Conservation (phyloP, 192 early-diverging fungal genomes). For the Borealophlyctis nickersoniae region DNA sequence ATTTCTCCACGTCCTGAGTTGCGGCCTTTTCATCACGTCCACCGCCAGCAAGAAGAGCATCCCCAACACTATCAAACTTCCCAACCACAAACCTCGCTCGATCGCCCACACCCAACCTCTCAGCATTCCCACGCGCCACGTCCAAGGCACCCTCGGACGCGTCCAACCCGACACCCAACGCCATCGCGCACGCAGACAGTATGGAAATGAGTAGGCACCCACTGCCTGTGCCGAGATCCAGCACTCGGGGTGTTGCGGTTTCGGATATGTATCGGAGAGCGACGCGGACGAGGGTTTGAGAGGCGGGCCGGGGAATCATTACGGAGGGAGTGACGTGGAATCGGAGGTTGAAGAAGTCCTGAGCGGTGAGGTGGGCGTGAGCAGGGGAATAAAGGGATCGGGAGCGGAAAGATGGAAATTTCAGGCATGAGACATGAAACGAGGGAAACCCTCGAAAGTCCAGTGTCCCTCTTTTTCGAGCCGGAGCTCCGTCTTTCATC, state of each 20-base stretch:
- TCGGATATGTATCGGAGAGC: slow-evolving; percentile 21
- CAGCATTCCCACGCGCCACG: slow-evolving; percentile 7
- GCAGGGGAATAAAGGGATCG: slow-evolving; percentile 9
- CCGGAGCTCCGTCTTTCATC: no score
- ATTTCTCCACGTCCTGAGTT: no score
- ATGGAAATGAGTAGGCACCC: slow-evolving; percentile 67
- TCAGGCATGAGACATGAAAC: no score
- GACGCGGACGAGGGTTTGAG: slow-evolving; percentile 62
- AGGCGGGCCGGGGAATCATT: slow-evolving; percentile 69
- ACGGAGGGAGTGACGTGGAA: slow-evolving; percentile 62
- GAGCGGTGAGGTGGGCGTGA: slow-evolving; percentile 8
- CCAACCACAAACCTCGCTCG: slow-evolving; percentile 2
- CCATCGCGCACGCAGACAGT: slow-evolving; percentile 30
- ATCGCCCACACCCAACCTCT: neutral
- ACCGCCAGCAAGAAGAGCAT: slow-evolving; percentile 15
- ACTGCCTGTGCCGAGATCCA: slow-evolving; percentile 75
- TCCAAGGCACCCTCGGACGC: slow-evolving; percentile 5
- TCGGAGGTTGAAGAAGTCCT: slow-evolving; percentile 54
- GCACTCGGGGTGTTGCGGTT: slow-evolving; percentile 23
- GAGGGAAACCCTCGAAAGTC: no score
- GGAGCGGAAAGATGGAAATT: slow-evolving; percentile 23
- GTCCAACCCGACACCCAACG: slow-evolving; percentile 64
- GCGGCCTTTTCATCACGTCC: slow-evolving; percentile 39
- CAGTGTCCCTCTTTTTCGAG: no score
- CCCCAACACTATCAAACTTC: neutral